Percentiles rank a stretch among this genome's conserved stretches.
These are phyloP conservation scores for Tothia fuscella DNA, from an alignment of 2,329 filamentous ascomycete species.

Conservation along the genomic window DNA sequence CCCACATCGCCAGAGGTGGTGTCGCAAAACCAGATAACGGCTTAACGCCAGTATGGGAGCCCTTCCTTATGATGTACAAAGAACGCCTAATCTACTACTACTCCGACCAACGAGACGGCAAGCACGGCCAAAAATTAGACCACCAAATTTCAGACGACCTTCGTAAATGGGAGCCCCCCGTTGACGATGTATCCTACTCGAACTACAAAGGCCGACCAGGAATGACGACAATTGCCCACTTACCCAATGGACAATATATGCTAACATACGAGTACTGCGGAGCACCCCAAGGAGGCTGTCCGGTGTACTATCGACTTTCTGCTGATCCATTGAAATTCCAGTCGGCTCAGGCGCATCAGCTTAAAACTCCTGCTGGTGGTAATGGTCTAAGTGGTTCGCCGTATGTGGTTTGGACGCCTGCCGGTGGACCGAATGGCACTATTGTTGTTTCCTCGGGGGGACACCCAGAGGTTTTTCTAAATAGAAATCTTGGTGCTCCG, in stretches of 20 bases:
- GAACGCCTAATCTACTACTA: conserved; percentile 55
- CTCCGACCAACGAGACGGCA: conserved; percentile 52
- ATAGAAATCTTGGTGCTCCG: conserved; percentile 31
- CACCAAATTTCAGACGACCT: conserved; percentile 52
- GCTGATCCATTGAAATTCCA: conserved; percentile 36
- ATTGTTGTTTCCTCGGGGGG: conserved; percentile 35
- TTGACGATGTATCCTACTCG: conserved; percentile 52
- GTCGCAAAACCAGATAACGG: conserved; percentile 51
- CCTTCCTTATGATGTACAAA: conserved; percentile 50
- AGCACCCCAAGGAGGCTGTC: conserved; percentile 29
- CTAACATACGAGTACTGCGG: conserved; percentile 54
- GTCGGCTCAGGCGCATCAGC: conserved; percentile 26
- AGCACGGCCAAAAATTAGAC: conserved; percentile 55
- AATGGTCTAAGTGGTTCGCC: conserved; percentile 35
- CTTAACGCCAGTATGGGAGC: conserved; percentile 60
- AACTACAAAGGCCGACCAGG: conserved; percentile 53
- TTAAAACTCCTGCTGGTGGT: conserved; percentile 34
- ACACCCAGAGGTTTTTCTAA: conserved; percentile 33
- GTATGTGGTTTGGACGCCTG: conserved; percentile 41
- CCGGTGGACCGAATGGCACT: conserved; percentile 35
- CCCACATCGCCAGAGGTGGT: conserved; percentile 53
- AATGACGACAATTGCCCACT: conserved; percentile 50
- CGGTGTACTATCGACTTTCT: conserved; percentile 41
- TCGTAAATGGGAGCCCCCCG: conserved; percentile 44
- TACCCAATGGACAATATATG: conserved; percentile 50